phyloP scores from a whole-genome alignment of 495 filamentous ascomycete genomes.

The Hypoxylon cercidicola region DNA sequence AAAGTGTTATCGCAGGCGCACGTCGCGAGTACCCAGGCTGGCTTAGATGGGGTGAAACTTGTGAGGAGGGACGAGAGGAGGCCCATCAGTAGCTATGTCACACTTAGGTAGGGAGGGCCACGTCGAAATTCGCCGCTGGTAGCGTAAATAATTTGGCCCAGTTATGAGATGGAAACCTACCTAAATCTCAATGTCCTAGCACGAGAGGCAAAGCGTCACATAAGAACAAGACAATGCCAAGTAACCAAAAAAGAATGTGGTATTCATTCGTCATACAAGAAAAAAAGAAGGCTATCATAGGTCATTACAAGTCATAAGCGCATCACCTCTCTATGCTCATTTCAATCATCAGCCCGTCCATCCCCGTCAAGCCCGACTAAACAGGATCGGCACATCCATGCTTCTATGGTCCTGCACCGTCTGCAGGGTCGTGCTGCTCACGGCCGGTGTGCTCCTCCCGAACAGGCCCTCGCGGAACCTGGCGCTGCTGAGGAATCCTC shows the following conservation, averaged over 20 bases:
- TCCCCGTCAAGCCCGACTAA: slow-evolving; percentile 49
- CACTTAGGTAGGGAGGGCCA: too few species aligned
- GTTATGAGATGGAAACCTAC: too few species aligned
- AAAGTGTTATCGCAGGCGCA: too few species aligned
- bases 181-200: too few species aligned
- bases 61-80: too few species aligned
- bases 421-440: slow-evolving; percentile 20
- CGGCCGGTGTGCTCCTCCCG: slow-evolving; percentile 49
- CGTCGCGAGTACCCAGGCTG: too few species aligned
- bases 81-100: too few species aligned
- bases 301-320: slow-evolving; percentile 43
- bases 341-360: slow-evolving; percentile 13
- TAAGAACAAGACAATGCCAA: background rate
- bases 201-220: background rate
- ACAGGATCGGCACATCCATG: slow-evolving; percentile 63
- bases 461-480: slow-evolving; percentile 56
- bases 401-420: slow-evolving; percentile 46
- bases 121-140: too few species aligned
- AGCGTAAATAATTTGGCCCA: too few species aligned
- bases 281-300: slow-evolving; percentile 20
- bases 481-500: slow-evolving; percentile 43
- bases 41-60: too few species aligned
- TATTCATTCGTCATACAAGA: slow-evolving; percentile 23
- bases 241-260: slow-evolving; percentile 28
- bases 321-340: slow-evolving; percentile 14